Percentiles rank a stretch among this genome's conserved stretches.
phyloP scores from a whole-genome alignment of 768 basidiomycete species.

The Guyanaporus albipodus region DNA sequence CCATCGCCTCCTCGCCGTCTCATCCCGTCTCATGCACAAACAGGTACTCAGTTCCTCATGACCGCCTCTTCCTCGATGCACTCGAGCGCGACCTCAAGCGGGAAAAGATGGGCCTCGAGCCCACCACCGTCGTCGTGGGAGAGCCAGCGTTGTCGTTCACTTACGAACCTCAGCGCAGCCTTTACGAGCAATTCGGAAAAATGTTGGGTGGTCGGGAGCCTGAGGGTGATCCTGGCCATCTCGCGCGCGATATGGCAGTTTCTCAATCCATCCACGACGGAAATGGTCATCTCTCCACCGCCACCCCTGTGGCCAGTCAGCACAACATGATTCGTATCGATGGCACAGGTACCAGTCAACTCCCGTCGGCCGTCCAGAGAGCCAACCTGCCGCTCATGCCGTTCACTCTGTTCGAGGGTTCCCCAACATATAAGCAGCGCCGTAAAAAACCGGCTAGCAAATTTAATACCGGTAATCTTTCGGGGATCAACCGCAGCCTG shows the following conservation, averaged over 20 bases:
- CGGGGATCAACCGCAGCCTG: conserved; percentile 25
- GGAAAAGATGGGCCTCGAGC: conserved; percentile 85
- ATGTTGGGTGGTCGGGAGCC: conserved; percentile 32
- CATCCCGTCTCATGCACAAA: not conserved
- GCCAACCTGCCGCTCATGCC: conserved; percentile 47
- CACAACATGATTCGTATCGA: conserved; percentile 27
- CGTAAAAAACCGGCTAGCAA: conserved; percentile 64
- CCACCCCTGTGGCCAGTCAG: conserved; percentile 3
- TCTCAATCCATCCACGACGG: conserved; percentile 10
- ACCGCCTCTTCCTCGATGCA: conserved; percentile 94
- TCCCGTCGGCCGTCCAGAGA: conserved; percentile 18
- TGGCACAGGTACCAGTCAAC: conserved; percentile 11
- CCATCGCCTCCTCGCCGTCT: not conserved
- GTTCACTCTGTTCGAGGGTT: conserved; percentile 78
- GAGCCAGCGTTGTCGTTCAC: conserved; percentile 88
- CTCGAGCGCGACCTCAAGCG: conserved; percentile 94
- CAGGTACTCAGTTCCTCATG: conserved; percentile 97
- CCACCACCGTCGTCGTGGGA: conserved; percentile 70
- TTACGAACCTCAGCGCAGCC: conserved; percentile 79
- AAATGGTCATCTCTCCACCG: conserved; percentile 14
- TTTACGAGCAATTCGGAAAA: conserved; percentile 85
- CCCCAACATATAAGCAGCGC: conserved; percentile 84
- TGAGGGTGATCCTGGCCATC: conserved; percentile 34
- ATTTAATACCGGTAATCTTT: conserved; percentile 23
- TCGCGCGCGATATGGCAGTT: conserved; percentile 25